phyloP scores from a whole-genome alignment of 345 rosid genomes.

The Limnanthes douglasii region DNA sequence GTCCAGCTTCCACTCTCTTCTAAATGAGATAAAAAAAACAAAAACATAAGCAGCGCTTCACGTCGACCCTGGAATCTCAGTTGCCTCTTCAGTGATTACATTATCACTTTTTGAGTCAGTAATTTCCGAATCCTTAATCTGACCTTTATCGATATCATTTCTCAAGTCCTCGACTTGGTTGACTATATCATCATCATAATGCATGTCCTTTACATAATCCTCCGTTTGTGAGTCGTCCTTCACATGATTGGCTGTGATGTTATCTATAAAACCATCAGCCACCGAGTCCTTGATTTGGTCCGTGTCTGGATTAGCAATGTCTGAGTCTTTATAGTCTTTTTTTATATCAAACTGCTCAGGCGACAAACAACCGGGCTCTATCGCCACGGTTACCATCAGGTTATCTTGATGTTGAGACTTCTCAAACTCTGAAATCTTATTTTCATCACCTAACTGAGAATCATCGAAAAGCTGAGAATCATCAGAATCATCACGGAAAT shows the following conservation, averaged over 20 bases:
- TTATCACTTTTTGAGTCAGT: no score
- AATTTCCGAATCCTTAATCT: no score
- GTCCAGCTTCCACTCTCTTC: no score
- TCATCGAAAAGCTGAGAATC: slow-evolving; percentile 28
- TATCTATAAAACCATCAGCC: no score
- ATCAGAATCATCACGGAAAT: slow-evolving; percentile 20
- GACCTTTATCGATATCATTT: no score
- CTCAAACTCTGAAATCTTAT: slow-evolving; percentile 12
- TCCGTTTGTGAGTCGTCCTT: neutral
- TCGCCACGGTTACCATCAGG: slow-evolving; percentile 9
- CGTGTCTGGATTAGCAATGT: slow-evolving; percentile 9
- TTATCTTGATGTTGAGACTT: slow-evolving; percentile 14
- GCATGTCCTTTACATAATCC: neutral
- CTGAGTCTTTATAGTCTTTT: slow-evolving; percentile 22
- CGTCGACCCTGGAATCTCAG: no score
- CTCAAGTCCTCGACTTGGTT: slow-evolving; percentile 8
- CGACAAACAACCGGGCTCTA: slow-evolving; percentile 9
- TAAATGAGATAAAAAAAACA: no score
- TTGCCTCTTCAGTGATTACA: no score
- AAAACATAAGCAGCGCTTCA: no score
- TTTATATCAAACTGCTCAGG: slow-evolving; percentile 19
- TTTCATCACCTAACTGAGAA: slow-evolving; percentile 11
- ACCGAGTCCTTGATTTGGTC: slow-evolving; percentile 6
- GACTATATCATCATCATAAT: slow-evolving; percentile 8
- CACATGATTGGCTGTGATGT: neutral